phyloP scores from a whole-genome alignment of 768 basidiomycete genomes.

The Suillus subaureus region DNA sequence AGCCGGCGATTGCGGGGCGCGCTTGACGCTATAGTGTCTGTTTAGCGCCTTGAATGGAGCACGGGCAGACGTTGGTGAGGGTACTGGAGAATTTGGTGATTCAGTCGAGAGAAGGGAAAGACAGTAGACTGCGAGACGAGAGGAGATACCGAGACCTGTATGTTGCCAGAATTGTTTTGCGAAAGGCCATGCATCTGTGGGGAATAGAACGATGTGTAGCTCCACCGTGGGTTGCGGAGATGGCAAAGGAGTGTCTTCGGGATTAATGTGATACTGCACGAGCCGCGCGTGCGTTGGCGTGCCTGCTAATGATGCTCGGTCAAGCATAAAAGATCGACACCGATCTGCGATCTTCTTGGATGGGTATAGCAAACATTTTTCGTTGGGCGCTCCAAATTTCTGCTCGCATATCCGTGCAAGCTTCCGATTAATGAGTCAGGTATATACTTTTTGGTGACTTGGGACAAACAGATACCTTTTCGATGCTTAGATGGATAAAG shows the following conservation, averaged over 20 bases:
- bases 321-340: slow-evolving; percentile 73
- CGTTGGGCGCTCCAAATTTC: slow-evolving; percentile 73
- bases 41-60: slow-evolving; percentile 49
- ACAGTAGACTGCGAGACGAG: slow-evolving; percentile 82
- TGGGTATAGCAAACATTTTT: slow-evolving; percentile 80
- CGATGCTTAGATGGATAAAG: slow-evolving; percentile 85
- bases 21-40: slow-evolving; percentile 54
- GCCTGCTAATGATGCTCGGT: slow-evolving; percentile 47
- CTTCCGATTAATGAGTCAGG: slow-evolving; percentile 40
- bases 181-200: slow-evolving; percentile 53
- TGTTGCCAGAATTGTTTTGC: slow-evolving; percentile 98
- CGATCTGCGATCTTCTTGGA: slow-evolving; percentile 70
- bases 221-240: slow-evolving; percentile 38
- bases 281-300: slow-evolving; percentile 51
- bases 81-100: slow-evolving; percentile 31
- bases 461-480: slow-evolving; percentile 60
- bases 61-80: slow-evolving; percentile 25
- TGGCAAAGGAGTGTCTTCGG: slow-evolving; percentile 45
- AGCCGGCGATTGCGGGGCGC: slow-evolving; percentile 14
- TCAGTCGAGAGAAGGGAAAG: slow-evolving; percentile 61
- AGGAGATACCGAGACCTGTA: slow-evolving; percentile 86
- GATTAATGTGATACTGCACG: slow-evolving; percentile 72
- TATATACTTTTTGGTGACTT: not conserved
- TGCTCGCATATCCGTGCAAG: slow-evolving; percentile 75
- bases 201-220: slow-evolving; percentile 84